Conservation (phyloP, 306 rosid genomes). For the Prosopis cineraria region DNA sequence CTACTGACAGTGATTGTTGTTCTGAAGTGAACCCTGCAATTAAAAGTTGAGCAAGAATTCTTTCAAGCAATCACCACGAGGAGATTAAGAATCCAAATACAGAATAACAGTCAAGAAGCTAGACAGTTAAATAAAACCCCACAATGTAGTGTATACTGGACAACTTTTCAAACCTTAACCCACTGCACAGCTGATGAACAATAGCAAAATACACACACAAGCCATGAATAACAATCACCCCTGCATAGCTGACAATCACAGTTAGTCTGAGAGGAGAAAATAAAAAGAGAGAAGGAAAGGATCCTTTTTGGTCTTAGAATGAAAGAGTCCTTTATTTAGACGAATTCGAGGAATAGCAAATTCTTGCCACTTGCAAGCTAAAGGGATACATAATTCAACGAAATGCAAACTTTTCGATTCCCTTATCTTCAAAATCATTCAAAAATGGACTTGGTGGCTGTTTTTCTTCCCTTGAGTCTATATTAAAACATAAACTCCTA, state of each 20-base stretch:
- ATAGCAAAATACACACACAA: neutral
- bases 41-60: slow-evolving; percentile 11
- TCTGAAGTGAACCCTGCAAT: slow-evolving; percentile 60
- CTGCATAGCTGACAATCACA: too few species aligned
- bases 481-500: slow-evolving; percentile 2
- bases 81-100: neutral
- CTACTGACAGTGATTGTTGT: slow-evolving; percentile 62
- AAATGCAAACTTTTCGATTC: slow-evolving; percentile 14
- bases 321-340: slow-evolving; percentile 8
- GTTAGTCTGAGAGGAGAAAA: neutral
- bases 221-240: slow-evolving; percentile 9
- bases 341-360: neutral
- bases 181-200: slow-evolving; percentile 19
- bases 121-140: slow-evolving; percentile 11
- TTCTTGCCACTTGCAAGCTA: neutral
- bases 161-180: neutral
- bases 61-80: neutral
- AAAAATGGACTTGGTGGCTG: neutral
- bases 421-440: slow-evolving; percentile 1
- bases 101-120: neutral
- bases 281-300: neutral
- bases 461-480: neutral
- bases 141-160: neutral
- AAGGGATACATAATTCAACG: neutral
- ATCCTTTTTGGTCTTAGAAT: neutral